Conservation (phyloP, 1,284 basidiomycete genomes). For the Ustilago tritici region DNA sequence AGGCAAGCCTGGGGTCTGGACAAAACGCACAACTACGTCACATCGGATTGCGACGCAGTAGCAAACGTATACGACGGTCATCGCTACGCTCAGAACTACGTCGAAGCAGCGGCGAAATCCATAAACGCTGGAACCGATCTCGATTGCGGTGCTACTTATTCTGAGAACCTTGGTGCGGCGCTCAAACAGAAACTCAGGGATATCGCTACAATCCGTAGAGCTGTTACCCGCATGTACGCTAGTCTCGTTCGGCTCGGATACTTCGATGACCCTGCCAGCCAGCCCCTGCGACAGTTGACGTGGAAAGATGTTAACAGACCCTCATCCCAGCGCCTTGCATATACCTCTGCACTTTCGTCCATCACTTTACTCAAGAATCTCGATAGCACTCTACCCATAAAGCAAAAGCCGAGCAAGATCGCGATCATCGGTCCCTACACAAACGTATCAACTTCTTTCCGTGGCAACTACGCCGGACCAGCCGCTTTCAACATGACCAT, state of each 20-base stretch:
- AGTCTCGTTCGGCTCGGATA: slow-evolving; percentile 25
- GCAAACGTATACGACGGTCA: slow-evolving; percentile 38
- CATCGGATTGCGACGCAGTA: slow-evolving; percentile 31
- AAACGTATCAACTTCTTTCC: slow-evolving; percentile 19
- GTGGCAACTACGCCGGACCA: slow-evolving; percentile 27
- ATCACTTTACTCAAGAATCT: slow-evolving; percentile 26
- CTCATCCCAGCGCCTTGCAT: slow-evolving; percentile 19
- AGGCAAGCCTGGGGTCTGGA: slow-evolving; percentile 22
- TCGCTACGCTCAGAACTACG: slow-evolving; percentile 22
- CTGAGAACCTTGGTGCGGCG: slow-evolving; percentile 15
- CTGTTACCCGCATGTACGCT: slow-evolving; percentile 23
- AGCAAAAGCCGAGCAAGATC: slow-evolving; percentile 6
- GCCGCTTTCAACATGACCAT: slow-evolving; percentile 18
- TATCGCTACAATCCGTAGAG: slow-evolving; percentile 10
- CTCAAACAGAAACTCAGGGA: slow-evolving; percentile 20
- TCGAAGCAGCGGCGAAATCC: slow-evolving; percentile 23
- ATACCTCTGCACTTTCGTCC: slow-evolving; percentile 9
- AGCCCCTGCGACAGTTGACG: slow-evolving; percentile 21
- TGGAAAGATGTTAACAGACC: slow-evolving; percentile 27
- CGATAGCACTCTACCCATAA: slow-evolving; percentile 1
- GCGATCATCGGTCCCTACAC: slow-evolving; percentile 29
- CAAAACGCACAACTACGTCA: slow-evolving; percentile 32
- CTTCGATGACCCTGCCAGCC: slow-evolving; percentile 15
- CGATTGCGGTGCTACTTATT: slow-evolving; percentile 37
- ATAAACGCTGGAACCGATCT: slow-evolving; percentile 33